phyloP scores from a whole-genome alignment of 1,139 yeast species.

The Nakaseomyces nivariensis region DNA sequence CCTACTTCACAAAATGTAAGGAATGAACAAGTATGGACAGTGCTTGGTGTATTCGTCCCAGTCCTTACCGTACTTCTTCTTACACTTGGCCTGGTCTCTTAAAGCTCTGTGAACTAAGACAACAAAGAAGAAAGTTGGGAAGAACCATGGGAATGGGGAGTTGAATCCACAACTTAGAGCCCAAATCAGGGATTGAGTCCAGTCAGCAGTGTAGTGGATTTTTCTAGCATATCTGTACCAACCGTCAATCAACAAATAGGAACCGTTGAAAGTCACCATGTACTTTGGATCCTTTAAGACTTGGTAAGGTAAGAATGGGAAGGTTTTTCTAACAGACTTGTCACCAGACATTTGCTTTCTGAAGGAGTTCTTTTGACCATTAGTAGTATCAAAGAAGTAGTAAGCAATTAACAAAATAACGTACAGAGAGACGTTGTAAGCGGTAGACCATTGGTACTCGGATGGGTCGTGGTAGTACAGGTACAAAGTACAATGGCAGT shows the following conservation, averaged over 20 bases:
- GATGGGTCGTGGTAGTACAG: slow-evolving; percentile 72
- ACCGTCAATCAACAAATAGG: slow-evolving; percentile 78
- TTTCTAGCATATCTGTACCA: slow-evolving; percentile 92
- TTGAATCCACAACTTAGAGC: slow-evolving; percentile 80
- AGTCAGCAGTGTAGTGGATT: slow-evolving; percentile 92
- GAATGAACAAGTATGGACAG: slow-evolving; percentile 89
- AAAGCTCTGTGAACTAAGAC: slow-evolving; percentile 81
- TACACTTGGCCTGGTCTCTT: slow-evolving; percentile 81
- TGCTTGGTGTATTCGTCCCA: slow-evolving; percentile 80
- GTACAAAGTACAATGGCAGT: slow-evolving; percentile 85
- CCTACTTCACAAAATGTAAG: slow-evolving; percentile 51
- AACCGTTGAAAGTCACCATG: slow-evolving; percentile 77
- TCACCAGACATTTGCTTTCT: slow-evolving; percentile 83
- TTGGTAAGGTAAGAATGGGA: slow-evolving; percentile 87
- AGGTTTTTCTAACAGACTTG: slow-evolving; percentile 61
- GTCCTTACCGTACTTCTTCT: slow-evolving; percentile 81
- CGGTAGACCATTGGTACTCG: slow-evolving; percentile 64
- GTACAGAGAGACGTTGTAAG: slow-evolving; percentile 49
- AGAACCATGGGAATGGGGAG: slow-evolving; percentile 92
- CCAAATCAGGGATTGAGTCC: slow-evolving; percentile 82
- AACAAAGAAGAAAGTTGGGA: slow-evolving; percentile 79
- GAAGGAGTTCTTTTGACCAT: slow-evolving; percentile 91
- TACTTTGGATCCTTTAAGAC: slow-evolving; percentile 73
- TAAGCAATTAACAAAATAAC: slow-evolving; percentile 56
- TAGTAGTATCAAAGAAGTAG: slow-evolving; percentile 89